These are phyloP conservation scores for Nannizzia gypsea DNA, from an alignment of 2,329 filamentous ascomycete genomes.

Conservation along the genomic window DNA sequence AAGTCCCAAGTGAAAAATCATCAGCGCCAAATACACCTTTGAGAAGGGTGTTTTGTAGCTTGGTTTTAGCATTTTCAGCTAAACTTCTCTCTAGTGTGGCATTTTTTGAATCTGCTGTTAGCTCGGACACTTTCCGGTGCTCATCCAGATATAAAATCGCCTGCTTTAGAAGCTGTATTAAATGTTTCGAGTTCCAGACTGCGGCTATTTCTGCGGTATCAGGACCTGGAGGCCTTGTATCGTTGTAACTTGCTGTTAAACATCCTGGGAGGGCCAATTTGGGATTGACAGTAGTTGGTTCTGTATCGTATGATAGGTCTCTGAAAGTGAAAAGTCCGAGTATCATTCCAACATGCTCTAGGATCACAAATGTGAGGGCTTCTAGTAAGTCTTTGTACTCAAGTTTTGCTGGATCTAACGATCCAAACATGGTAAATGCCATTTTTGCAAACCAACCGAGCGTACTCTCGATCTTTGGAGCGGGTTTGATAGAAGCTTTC, in stretches of 20 bases:
- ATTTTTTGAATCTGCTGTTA: not conserved
- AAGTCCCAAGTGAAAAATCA: conserved; percentile 21
- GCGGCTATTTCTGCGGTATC: conserved; percentile 18
- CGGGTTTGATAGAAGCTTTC: conserved; percentile 1
- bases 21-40: conserved; percentile 31
- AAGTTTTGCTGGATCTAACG: conserved; percentile 18
- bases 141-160: conserved; percentile 19
- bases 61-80: conserved; percentile 17
- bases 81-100: not conserved
- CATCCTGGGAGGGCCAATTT: conserved; percentile 22
- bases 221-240: conserved; percentile 14
- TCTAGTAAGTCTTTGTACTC: conserved; percentile 29
- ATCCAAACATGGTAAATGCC: conserved; percentile 23
- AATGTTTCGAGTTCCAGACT: conserved; percentile 25
- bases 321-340: conserved; percentile 31
- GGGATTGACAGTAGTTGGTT: conserved; percentile 3
- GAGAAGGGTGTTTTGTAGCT: conserved; percentile 32
- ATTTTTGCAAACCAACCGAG: conserved; percentile 18
- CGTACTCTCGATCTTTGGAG: conserved; percentile 12
- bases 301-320: conserved; percentile 21
- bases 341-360: conserved; percentile 31
- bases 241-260: conserved; percentile 2
- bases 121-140: not conserved
- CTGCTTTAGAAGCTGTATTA: conserved; percentile 27
- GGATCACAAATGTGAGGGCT: conserved; percentile 29